A percentile compares a stretch with the other conserved stretches of the same genome.
These are phyloP conservation scores for Reticulascus tulasneorum DNA, from an alignment of 2,329 filamentous ascomycete genomes.

Conservation along the genomic window DNA sequence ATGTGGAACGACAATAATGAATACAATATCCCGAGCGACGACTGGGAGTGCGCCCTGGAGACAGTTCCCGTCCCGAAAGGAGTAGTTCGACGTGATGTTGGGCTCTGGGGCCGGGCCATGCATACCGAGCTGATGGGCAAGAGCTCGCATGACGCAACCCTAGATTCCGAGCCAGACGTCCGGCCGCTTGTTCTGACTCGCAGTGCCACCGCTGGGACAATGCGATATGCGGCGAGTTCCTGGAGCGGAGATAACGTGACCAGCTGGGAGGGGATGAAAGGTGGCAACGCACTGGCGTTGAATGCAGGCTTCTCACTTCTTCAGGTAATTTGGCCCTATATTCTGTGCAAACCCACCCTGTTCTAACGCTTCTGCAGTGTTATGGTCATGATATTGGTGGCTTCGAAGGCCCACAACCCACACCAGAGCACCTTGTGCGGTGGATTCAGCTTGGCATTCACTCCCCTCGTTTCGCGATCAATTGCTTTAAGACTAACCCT, in stretches of 20 bases:
- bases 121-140: conserved; percentile 70
- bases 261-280: conserved; percentile 69
- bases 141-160: conserved; percentile 63
- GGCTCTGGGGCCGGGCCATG: conserved; percentile 65
- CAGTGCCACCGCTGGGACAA: conserved; percentile 66
- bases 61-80: conserved; percentile 26
- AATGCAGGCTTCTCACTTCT: conserved; percentile 66
- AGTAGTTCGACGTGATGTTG: conserved; percentile 45
- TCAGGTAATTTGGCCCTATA: conserved; percentile 36
- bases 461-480: conserved; percentile 69
- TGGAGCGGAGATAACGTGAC: conserved; percentile 76
- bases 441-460: conserved; percentile 72
- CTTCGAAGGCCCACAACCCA: conserved; percentile 70
- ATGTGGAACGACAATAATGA: conserved; percentile 83
- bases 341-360: background rate
- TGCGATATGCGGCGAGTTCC: conserved; percentile 66
- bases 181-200: conserved; percentile 67
- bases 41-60: conserved; percentile 60
- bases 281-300: conserved; percentile 64
- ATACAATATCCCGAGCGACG: conserved; percentile 62
- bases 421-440: conserved; percentile 65
- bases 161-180: conserved; percentile 52
- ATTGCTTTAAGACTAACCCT: conserved; percentile 70
- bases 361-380: conserved; percentile 33
- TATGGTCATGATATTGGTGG: conserved; percentile 74